Percentiles rank a stretch among this genome's conserved stretches.
phyloP scores from a whole-genome alignment of 768 basidiomycete species.

The Tulasnella sp. region DNA sequence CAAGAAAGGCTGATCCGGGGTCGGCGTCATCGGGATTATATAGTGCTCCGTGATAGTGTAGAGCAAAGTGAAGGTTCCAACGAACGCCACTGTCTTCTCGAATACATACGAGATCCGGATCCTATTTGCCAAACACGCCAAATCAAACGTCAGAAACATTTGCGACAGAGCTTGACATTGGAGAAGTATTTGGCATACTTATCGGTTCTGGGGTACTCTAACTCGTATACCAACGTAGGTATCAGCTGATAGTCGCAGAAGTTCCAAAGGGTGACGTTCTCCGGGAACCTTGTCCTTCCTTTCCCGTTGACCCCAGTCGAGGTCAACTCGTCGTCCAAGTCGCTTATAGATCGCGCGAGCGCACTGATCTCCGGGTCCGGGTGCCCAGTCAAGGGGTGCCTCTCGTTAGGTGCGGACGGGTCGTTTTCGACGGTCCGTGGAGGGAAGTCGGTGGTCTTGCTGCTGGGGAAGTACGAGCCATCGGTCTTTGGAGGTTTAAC shows the following conservation, averaged over 20 bases:
- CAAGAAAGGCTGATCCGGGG: slow-evolving; percentile 55
- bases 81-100: slow-evolving; percentile 68
- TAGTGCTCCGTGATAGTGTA: slow-evolving; percentile 77
- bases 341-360: slow-evolving; percentile 64
- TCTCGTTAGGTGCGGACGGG: neutral
- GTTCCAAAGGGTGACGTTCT: slow-evolving; percentile 70
- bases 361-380: slow-evolving; percentile 51
- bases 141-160: neutral
- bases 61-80: slow-evolving; percentile 84
- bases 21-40: slow-evolving; percentile 73
- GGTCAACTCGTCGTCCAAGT: slow-evolving; percentile 63
- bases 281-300: slow-evolving; percentile 60
- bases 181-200: slow-evolving; percentile 41
- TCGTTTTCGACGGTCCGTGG: neutral
- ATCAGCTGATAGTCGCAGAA: slow-evolving; percentile 79
- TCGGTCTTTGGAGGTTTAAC: neutral
- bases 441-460: neutral
- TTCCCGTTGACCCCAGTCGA: slow-evolving; percentile 39
- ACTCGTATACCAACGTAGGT: slow-evolving; percentile 89
- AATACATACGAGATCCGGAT: slow-evolving; percentile 63
- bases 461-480: slow-evolving; percentile 10
- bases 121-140: slow-evolving; percentile 18
- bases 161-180: neutral
- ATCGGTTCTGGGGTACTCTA: slow-evolving; percentile 90
- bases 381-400: slow-evolving; percentile 45